phyloP scores from a whole-genome alignment of 495 filamentous ascomycete genomes.

The Aspergillus coremiiformis region DNA sequence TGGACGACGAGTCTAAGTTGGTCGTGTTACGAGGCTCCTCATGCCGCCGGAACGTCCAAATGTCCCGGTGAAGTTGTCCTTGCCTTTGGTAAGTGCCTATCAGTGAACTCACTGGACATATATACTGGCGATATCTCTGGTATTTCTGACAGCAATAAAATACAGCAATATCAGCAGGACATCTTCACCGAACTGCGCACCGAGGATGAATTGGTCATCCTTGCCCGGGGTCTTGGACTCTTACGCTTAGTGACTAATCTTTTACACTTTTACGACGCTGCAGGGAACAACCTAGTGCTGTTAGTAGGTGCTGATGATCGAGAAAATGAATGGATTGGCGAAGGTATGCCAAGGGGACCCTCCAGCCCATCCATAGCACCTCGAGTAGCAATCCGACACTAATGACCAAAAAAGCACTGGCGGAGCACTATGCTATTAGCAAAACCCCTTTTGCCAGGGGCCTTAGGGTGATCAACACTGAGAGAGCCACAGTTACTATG shows the following conservation, averaged over 20 bases:
- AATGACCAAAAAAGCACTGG: constrained; percentile 53
- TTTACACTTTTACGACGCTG: constrained; percentile 92
- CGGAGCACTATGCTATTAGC: constrained; percentile 87
- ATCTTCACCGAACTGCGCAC: constrained; percentile 82
- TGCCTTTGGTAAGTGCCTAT: constrained; percentile 70
- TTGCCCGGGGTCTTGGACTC: constrained; percentile 86
- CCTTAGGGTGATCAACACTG: constrained; percentile 87
- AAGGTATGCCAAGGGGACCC: constrained; percentile 42
- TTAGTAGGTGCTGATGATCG: constrained; percentile 86
- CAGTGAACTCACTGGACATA: neutral
- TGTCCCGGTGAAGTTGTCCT: constrained; percentile 79
- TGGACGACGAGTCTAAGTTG: neutral
- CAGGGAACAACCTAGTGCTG: constrained; percentile 85
- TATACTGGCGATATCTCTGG: neutral
- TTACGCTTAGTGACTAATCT: constrained; percentile 87
- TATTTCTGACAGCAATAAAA: constrained; percentile 11
- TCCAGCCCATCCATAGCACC: neutral
- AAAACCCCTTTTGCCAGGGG: constrained; percentile 69
- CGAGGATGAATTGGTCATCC: constrained; percentile 88
- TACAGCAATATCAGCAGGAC: constrained; percentile 75
- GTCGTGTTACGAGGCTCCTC: constrained; percentile 32
- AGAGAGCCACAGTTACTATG: constrained; percentile 75
- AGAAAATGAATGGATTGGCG: constrained; percentile 91
- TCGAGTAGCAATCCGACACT: neutral
- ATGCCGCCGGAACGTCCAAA: constrained; percentile 53